Conservation (phyloP, 805 yeast species). For the Kluyveromyces nonfermentans region DNA sequence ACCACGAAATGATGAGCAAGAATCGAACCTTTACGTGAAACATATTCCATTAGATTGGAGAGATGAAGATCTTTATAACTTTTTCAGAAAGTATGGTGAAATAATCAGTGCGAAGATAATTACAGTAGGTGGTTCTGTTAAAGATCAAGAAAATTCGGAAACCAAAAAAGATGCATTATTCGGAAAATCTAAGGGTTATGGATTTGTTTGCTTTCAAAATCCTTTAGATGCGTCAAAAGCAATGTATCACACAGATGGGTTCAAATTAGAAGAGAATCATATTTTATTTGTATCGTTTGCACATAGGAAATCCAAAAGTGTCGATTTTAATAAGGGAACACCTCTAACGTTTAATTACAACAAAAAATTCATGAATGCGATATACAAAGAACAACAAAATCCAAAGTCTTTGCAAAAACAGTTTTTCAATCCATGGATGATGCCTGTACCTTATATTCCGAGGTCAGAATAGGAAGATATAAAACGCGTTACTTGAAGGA, state of each 20-base stretch:
- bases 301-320: constrained; percentile 31
- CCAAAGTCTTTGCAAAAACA: background rate
- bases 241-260: constrained; percentile 40
- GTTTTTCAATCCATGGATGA: constrained; percentile 3
- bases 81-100: constrained; percentile 40
- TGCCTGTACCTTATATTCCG: constrained; percentile 5
- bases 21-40: constrained; percentile 65
- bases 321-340: constrained; percentile 2
- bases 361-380: constrained; percentile 20
- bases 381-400: constrained; percentile 15
- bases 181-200: constrained; percentile 58
- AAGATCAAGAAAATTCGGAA: constrained; percentile 5
- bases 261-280: constrained; percentile 38
- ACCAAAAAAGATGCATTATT: constrained; percentile 7
- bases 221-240: constrained; percentile 64
- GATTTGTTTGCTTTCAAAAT: constrained; percentile 65
- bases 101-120: constrained; percentile 49
- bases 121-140: constrained; percentile 32
- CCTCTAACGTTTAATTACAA: constrained; percentile 10
- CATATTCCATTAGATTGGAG: constrained; percentile 46
- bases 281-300: constrained; percentile 65
- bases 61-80: constrained; percentile 41
- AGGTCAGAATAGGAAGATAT: background rate
- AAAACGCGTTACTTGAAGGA: background rate
- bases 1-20: constrained; percentile 43